Evolutionary conservation across 805 yeast genomes (phyloP).

Genomic region (Brettanomyces sp.): DNA sequence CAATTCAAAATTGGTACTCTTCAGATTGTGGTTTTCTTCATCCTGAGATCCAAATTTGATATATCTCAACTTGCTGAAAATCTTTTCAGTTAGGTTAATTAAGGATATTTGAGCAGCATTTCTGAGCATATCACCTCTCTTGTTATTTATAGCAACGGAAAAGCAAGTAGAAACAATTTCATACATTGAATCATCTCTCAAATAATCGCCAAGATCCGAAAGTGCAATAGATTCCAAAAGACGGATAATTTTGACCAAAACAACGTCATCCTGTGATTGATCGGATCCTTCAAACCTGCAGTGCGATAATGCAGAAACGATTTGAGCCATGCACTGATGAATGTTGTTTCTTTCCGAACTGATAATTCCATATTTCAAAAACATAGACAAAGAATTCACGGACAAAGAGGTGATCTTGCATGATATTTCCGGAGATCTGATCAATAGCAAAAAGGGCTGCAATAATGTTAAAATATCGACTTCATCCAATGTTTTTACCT

Average conservation of each 20-base stretch:
- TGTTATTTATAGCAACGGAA: conserved; percentile 84
- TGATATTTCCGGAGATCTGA: conserved; percentile 76
- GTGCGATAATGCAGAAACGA: conserved; percentile 72
- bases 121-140: conserved; percentile 82
- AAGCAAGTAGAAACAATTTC: conserved; percentile 89
- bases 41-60: conserved; percentile 30
- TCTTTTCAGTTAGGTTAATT: conserved; percentile 54
- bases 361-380: conserved; percentile 64
- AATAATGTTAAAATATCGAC: conserved; percentile 67
- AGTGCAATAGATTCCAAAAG: conserved; percentile 59
- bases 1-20: conserved; percentile 17
- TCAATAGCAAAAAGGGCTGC: conserved; percentile 79
- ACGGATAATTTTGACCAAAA: conserved; percentile 71
- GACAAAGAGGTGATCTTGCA: conserved; percentile 82
- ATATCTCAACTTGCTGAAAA: conserved; percentile 51
- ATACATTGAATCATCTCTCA: conserved; percentile 74
- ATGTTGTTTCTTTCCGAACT: conserved; percentile 44
- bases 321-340: conserved; percentile 49
- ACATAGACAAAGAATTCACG: conserved; percentile 62
- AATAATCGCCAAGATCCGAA: conserved; percentile 52
- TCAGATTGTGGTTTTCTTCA: conserved; percentile 21
- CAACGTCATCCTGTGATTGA: conserved; percentile 86
- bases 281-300: conserved; percentile 95
- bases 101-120: conserved; percentile 82
- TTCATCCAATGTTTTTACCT: conserved; percentile 38